These are phyloP conservation scores for Quercus ilex DNA, from an alignment of 306 rosid species.

Conservation along the genomic window DNA sequence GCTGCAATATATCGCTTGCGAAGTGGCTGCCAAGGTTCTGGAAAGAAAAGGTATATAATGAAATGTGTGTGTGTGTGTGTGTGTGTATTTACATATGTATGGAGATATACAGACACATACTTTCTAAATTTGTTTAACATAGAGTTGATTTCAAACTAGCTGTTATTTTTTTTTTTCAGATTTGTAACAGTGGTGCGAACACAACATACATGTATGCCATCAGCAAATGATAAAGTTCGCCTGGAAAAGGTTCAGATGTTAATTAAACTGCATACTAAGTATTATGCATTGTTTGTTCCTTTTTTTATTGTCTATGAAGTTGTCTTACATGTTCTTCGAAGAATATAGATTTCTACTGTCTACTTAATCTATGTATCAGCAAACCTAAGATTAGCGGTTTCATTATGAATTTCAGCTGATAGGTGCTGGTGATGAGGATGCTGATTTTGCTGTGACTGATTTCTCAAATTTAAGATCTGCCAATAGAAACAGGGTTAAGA, in stretches of 20 bases:
- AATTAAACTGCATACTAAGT: constrained; percentile 7
- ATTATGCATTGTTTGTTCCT: constrained; percentile 1
- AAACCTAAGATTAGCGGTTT: neutral
- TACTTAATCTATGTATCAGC: neutral
- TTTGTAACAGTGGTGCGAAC: constrained; percentile 76
- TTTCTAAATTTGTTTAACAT: neutral
- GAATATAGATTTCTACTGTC: neutral
- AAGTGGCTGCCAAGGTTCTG: constrained; percentile 70
- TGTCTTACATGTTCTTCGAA: neutral
- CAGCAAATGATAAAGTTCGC: constrained; percentile 66
- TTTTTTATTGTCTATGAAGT: neutral
- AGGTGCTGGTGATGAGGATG: constrained; percentile 59
- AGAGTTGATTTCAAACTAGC: constrained; percentile 5
- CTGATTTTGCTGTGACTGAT: constrained; percentile 57
- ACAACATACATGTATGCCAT: constrained; percentile 72
- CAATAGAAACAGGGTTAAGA: constrained; percentile 39
- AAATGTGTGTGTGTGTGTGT: neutral
- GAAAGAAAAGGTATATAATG: constrained; percentile 58
- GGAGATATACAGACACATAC: too few relatives aligned
- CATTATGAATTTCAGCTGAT: constrained; percentile 50
- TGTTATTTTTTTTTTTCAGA: constrained; percentile 43
- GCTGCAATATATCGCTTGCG: constrained; percentile 67
- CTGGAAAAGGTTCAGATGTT: constrained; percentile 61
- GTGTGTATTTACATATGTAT: neutral
- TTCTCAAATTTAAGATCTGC: constrained; percentile 37